Evolutionary conservation across 176 grass and related monocot species (phyloP), one percentile per base, ranked within the genome.

Genomic region (Thinopyrum elongatum): DNA sequence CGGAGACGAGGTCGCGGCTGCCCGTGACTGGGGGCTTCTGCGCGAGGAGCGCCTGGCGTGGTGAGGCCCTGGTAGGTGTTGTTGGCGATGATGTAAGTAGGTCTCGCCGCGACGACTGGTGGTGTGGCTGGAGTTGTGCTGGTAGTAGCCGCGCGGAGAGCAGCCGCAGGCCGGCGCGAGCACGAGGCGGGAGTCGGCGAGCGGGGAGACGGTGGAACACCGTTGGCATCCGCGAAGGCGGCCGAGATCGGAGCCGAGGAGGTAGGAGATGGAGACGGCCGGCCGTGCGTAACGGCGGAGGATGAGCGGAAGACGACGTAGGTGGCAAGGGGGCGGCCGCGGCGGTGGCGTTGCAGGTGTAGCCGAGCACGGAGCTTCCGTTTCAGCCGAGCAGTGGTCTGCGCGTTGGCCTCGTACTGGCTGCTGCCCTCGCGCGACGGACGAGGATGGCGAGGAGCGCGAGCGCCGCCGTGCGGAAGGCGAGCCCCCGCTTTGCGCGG

Each of bases 301-400:
- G 69, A 38, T 2, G 75, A 42, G 35, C 89, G 89, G 89, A 94
- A 94, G 83, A 58, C 84, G 44, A 91, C 86, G 76, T 73, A 94
- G 46, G 89, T 67, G 38, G 68, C 22, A 80, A 89, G 14, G 64
- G 22, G 12, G 29, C 12, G 8, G 70, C 16, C 64, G 23, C 1
- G 13, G 9, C 2, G 80, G 22, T 8, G n/a, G 44, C 3, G 47
- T 70, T 74, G 75, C 92, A 91, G 80, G 69, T 62, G 87, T 89
- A 94, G 70, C 92, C 92, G n/a, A 94, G 89, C 58, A 61, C 88
- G 79, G 92, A 87, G 53, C 86, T 87, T 76, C 64, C 84, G 27
- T 91, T 91, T 87, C 80, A n/a, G 57, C 83, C 26, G 87, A 53
- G 49, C 92, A 94, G 26, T 3, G 0, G 28, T 13, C 58, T 93